These are phyloP conservation scores for Kwoniella heveanensis DNA, from an alignment of 768 basidiomycete species.

Conservation along the genomic window DNA sequence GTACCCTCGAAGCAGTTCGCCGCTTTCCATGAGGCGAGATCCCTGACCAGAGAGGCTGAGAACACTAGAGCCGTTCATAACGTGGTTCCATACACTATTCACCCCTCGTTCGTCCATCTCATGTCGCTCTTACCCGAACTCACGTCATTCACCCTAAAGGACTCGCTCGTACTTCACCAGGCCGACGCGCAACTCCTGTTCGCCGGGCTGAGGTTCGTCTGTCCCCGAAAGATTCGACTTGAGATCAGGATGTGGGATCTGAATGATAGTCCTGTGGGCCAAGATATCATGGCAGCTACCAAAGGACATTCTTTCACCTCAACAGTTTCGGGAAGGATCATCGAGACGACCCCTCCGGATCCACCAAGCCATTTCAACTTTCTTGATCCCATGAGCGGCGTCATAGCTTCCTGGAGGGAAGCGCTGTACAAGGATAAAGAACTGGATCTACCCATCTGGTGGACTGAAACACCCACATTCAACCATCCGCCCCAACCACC, in stretches of 20 bases:
- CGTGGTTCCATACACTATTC: slow-evolving; percentile 17
- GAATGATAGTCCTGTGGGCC: slow-evolving; percentile 31
- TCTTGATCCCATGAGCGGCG: background rate
- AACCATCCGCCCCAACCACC: background rate
- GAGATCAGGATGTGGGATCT: slow-evolving; percentile 48
- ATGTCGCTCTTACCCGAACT: slow-evolving; percentile 27
- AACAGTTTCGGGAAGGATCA: background rate
- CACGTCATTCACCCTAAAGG: slow-evolving; percentile 34
- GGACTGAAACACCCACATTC: slow-evolving; percentile 25
- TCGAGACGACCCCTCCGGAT: no score
- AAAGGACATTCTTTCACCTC: slow-evolving; percentile 14
- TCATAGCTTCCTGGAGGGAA: slow-evolving; percentile 35
- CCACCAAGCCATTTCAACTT: background rate
- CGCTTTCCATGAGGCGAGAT: background rate
- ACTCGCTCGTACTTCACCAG: slow-evolving; percentile 29
- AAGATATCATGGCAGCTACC: slow-evolving; percentile 34
- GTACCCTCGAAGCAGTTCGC: slow-evolving; percentile 6
- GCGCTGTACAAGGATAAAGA: slow-evolving; percentile 32
- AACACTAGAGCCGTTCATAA: background rate
- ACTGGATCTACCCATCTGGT: slow-evolving; percentile 32
- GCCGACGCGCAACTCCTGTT: slow-evolving; percentile 26
- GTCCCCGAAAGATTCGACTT: slow-evolving; percentile 37
- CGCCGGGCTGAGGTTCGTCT: slow-evolving; percentile 22
- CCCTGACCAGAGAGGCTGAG: background rate
- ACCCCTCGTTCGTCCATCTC: slow-evolving; percentile 21